Evolutionary conservation across 2,329 filamentous ascomycete genomes (phyloP).

Genomic region (Sodiomyces alkalinus): DNA sequence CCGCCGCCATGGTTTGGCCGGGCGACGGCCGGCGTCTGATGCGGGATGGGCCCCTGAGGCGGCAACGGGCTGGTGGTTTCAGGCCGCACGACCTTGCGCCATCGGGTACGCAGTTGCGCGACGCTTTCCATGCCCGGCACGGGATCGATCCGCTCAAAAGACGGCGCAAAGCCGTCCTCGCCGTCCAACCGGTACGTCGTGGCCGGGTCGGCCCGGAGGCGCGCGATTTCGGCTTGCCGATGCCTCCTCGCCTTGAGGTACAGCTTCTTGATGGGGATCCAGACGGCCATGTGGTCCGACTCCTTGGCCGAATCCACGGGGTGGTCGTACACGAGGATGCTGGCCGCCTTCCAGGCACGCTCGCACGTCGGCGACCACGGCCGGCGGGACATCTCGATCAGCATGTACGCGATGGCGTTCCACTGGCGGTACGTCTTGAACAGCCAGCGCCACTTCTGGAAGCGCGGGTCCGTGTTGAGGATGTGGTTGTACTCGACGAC

Average conservation of each 20-base stretch:
- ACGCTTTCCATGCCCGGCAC: slow-evolving; percentile 30
- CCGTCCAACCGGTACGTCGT: slow-evolving; percentile 33
- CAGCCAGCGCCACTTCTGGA: slow-evolving; percentile 31
- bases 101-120: slow-evolving; percentile 30
- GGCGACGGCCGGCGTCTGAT: neutral
- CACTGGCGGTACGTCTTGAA: slow-evolving; percentile 36
- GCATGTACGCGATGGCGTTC: slow-evolving; percentile 33
- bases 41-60: slow-evolving; percentile 7
- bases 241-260: slow-evolving; percentile 36
- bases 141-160: slow-evolving; percentile 30
- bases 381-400: slow-evolving; percentile 29
- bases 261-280: slow-evolving; percentile 38
- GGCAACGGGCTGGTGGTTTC: slow-evolving; percentile 12
- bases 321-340: slow-evolving; percentile 20
- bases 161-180: slow-evolving; percentile 27
- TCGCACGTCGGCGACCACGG: slow-evolving; percentile 34
- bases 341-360: slow-evolving; percentile 32
- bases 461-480: slow-evolving; percentile 42
- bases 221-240: slow-evolving; percentile 32
- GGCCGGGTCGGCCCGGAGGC: slow-evolving; percentile 30
- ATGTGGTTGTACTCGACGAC: slow-evolving; percentile 55
- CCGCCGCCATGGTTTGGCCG: neutral
- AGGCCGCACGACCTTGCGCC: slow-evolving; percentile 31
- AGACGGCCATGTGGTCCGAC: slow-evolving; percentile 30
- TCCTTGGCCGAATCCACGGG: slow-evolving; percentile 28